These are phyloP conservation scores for Saksenaea oblongispora DNA, from an alignment of 371 early-diverging fungal genomes.

Conservation along the genomic window DNA sequence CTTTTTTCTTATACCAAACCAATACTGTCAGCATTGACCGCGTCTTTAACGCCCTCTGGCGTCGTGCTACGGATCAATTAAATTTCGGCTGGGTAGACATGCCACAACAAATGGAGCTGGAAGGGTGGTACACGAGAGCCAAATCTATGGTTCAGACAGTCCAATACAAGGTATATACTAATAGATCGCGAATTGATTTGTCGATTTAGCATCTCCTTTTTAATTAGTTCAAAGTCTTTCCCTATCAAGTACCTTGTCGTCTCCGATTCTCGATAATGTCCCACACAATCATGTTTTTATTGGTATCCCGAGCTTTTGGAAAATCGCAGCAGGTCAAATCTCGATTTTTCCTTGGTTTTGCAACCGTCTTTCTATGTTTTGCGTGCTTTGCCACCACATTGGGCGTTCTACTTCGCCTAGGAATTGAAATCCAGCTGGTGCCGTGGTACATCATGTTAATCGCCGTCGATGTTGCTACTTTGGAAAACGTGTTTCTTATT, in stretches of 20 bases:
- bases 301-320: conserved; percentile 65
- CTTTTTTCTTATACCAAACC: conserved; percentile 4
- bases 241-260: conserved; percentile 24
- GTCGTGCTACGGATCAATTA: background rate
- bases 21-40: background rate
- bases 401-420: conserved; percentile 27
- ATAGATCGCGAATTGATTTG: background rate
- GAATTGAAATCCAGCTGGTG: conserved; percentile 21
- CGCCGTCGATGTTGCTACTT: conserved; percentile 67
- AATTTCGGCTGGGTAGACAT: conserved; percentile 4
- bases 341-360: conserved; percentile 70
- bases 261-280: conserved; percentile 21
- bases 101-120: background rate
- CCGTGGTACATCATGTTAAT: conserved; percentile 69
- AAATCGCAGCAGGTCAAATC: conserved; percentile 71
- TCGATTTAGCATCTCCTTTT: background rate
- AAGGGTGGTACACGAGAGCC: conserved; percentile 16
- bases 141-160: conserved; percentile 21
- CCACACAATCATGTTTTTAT: conserved; percentile 47
- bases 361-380: conserved; percentile 50
- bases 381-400: conserved; percentile 35
- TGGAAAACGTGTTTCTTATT: conserved; percentile 72
- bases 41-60: background rate
- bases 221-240: conserved; percentile 28
- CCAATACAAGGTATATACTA: conserved; percentile 29